A percentile compares a stretch with the other conserved stretches of the same genome.
These are phyloP conservation scores for Leccinum boreale DNA, from an alignment of 768 basidiomycete genomes.

Conservation along the genomic window DNA sequence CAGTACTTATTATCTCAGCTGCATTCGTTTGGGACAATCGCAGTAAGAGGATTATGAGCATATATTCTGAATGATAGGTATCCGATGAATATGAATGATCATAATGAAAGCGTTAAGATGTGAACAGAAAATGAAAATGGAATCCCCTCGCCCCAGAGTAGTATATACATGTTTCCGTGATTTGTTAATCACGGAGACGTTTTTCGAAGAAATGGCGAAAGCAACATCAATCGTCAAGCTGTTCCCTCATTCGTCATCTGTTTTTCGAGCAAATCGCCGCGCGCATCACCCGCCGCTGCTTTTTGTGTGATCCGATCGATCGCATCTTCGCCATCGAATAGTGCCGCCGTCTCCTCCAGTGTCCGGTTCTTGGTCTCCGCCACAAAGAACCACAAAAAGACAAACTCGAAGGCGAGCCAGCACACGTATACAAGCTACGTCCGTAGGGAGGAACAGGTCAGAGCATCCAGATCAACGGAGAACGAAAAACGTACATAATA, in stretches of 20 bases:
- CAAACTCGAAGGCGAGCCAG: conserved; percentile 16
- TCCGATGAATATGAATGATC: no score
- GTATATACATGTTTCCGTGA: no score
- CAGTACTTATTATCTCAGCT: no score
- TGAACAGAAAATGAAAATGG: no score
- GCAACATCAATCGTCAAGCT: background rate
- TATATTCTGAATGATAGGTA: no score
- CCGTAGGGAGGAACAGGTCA: background rate
- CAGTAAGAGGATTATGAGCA: no score
- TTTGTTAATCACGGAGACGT: no score
- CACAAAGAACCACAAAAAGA: conserved; percentile 13
- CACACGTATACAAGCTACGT: conserved; percentile 20
- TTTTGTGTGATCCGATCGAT: conserved; percentile 15
- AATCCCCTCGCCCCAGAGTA: no score
- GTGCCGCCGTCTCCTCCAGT: conserved; percentile 67
- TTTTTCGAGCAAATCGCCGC: conserved; percentile 8
- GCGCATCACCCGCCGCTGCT: background rate
- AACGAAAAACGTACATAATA: conserved; percentile 31
- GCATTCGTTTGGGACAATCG: no score
- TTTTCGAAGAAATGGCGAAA: no score
- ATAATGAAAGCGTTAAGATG: no score
- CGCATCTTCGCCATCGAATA: conserved; percentile 62
- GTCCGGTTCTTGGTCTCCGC: conserved; percentile 38
- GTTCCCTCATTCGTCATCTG: background rate
- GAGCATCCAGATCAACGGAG: background rate